Evolutionary conservation across 495 filamentous ascomycete genomes (phyloP).

Genomic region (Bryoglossum gracile): DNA sequence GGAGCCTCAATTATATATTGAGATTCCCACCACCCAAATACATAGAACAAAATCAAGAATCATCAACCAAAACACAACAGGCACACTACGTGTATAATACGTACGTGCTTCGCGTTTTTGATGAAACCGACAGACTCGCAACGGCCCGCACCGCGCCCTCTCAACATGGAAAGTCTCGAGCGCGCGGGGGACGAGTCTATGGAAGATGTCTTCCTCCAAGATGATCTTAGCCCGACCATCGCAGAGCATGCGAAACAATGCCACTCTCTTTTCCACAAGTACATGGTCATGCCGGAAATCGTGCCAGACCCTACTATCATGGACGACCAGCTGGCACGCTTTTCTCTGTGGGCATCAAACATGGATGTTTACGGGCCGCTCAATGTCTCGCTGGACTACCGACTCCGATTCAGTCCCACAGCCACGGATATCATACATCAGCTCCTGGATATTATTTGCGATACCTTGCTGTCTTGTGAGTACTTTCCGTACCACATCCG

Average conservation of each 20-base stretch:
- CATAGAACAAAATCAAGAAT: too few species aligned
- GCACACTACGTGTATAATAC: too few species aligned
- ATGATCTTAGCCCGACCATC: not conserved
- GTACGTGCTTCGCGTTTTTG: too few species aligned
- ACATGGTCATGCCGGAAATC: not conserved
- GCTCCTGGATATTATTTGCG: not conserved
- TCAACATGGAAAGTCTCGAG: too few species aligned
- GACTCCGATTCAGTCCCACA: not conserved
- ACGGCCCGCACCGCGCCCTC: too few species aligned
- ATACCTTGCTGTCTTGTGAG: not conserved
- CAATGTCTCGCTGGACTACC: not conserved
- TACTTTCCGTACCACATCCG: not conserved
- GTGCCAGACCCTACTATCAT: not conserved
- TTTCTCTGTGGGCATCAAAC: not conserved
- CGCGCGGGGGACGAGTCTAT: not conserved
- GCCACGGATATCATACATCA: not conserved
- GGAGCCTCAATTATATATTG: too few species aligned
- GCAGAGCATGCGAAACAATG: not conserved
- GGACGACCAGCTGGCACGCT: not conserved
- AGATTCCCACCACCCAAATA: too few species aligned
- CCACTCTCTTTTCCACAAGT: not conserved
- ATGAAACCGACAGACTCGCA: too few species aligned
- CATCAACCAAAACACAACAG: too few species aligned
- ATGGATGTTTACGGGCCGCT: not conserved
- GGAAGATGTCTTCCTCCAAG: not conserved